Evolutionary conservation across 2,329 filamentous ascomycete species (phyloP), one percentile per base, ranked within the genome.

Genomic region (Penicillium frequentans): DNA sequence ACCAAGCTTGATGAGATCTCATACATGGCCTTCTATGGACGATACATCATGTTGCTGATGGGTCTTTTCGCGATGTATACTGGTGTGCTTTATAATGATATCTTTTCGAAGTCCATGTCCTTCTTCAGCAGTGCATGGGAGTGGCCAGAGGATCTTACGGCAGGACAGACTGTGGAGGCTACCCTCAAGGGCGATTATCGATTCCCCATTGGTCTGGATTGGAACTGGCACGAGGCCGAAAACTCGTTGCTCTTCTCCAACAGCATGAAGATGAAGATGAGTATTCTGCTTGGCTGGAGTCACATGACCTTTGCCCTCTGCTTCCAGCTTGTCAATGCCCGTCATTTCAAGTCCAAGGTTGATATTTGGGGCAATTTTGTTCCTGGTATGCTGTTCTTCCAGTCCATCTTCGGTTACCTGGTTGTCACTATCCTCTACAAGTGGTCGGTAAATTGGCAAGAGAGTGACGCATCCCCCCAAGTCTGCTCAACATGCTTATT

Each of bases 251-350:
- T 99, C 49, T 99, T 99, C 80, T 90, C 86, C 74, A 99, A 99
- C 88, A 96, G 90, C 77, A 96, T 95, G 84, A 99, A 99, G 87
- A 99, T 99, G 95, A 99, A 99, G 83, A 90, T 99, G 79, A 96
- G 91, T 81, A 97, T 99, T 73, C 86, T 99, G 64, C 84, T 99
- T 64, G 95, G 96, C 75, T 99, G 96, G 95, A 72, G 77, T 70
- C 44, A 44, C 39, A 99, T 99, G 95, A 99, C 95, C 3, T 99
- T 96, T 79, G 98, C 95, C 19, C 86, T 99, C 46, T 93, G 90
- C 80, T 88, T 96, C 71, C 89, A 95, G 24, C 95, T 90, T 70
- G 85, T 96, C 82, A 99, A 99, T 72, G 93, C 92, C 49, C 88
- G 88, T 56, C 91, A 97, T 77, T 99, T 98, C 83, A 93, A 93